Base-by-base conservation (phyloP, 768 basidiomycete genomes). In the Hericium rajendrae region DNA sequence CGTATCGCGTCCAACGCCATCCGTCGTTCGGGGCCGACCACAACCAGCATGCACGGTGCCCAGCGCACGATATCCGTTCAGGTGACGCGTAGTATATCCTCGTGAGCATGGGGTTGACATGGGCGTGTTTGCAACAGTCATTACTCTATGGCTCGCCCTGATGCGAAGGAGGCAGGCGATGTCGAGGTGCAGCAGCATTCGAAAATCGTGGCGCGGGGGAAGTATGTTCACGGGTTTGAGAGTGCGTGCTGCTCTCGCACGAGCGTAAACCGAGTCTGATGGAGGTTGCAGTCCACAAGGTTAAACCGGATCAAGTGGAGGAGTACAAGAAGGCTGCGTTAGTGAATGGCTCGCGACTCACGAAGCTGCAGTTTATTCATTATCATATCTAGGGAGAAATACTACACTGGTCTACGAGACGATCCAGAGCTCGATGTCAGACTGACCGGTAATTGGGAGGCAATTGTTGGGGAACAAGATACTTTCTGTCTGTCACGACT, bases 381-480 rank as follows among this genome's bases (percentile, higher is more conserved):
- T 10, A 32, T 10, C 57, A 48, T 50, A 6, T 54, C 24, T 65
- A 94, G 91, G 15, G 90, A 91, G 70, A 77, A 76, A 38, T 97
- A 93, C 72, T 97, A 94, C 68, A 78, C 79, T 20, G 86, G 86
- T 16, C 76, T 98, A 59, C 85, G 84, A 69, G 78, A 82, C 53
- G 88, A 91, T 64, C 69, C 82, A 24, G 76, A 81, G 43, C 70
- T 94, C 53, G 79, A 86, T 54, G 86, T 95, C 57, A 94, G 95
- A 70, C 77, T 98, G 58, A 91, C 88, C 0, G 97, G 95, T 20
- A 90, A 85, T 64, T 99, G 93, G 91, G 94, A 98, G 72, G 85
- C 87, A 1, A 65, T 90, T 18, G 81, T 98, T 32, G 97, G 97
- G 43, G 84, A 91, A 58, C 87, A 94, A 59, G 97, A 97, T 65